Base-by-base conservation (phyloP, 495 filamentous ascomycete genomes). In the Penicillium ochrochloron region DNA sequence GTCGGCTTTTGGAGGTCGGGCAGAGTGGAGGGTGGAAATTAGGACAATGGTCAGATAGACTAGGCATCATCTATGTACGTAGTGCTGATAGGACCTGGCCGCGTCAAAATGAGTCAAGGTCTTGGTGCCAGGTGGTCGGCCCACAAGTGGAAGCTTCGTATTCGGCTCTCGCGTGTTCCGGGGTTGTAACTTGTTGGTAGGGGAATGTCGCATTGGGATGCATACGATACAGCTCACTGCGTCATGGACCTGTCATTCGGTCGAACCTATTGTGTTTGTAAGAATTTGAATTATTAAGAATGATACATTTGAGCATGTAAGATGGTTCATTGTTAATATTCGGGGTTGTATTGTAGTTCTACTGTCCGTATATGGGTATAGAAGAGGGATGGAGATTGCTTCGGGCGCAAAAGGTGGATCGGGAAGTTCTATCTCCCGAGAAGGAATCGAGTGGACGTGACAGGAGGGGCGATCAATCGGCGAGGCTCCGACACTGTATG, bases 101-200 rank as follows among this genome's bases (percentile, higher is more conserved):
- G 53, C 53, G 53, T 56, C 29, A 37, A 56, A 56, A 56, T 56
- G 53, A 56, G 53, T 56, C 53, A 56, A 37, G 31, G 33, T 4
- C 31, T 11, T 3, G 53, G n/a, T n/a, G n/a, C n/a, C n/a, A n/a
- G 29, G 25, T 27, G 25, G 25, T 27, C 25, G 25, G 25, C 10
- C 33, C 53, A 56, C 31, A 31, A n/a, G 14, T 27, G 48, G 53
- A 37, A 37, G 31, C 33, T 37, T 56, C 53, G 53, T 56, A 56
- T 56, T 56, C 53, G 53, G 53, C 53, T 56, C 9, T 23, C 29
- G 31, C 53, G 33, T 37, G 27, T 37, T 34, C 31, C 53, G 29
- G 29, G 33, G 31, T 56, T n/a, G n/a, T n/a, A n/a, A n/a, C n/a
- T n/a, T n/a, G 53, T 31, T 31, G 25, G 34, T 31, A n/a, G n/a